Evolutionary conservation across 1,139 yeast genomes (phyloP), one percentile per base, ranked within the genome.

Genomic region (Taphrina sp.): DNA sequence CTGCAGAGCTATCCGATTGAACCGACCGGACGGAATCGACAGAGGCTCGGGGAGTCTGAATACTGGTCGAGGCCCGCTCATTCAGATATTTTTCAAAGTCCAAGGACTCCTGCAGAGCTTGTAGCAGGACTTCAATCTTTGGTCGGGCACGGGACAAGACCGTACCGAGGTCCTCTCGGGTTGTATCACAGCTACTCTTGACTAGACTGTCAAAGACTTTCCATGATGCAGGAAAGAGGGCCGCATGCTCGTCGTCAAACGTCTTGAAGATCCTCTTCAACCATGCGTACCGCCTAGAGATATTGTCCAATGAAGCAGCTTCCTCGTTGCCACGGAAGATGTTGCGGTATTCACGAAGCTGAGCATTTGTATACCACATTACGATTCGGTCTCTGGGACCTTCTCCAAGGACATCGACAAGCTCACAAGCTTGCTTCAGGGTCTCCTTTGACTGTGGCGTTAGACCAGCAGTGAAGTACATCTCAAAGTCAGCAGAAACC

Each of bases 271-370:
- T 77, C 62, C 85, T 81, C 63, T 84, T 83, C 69, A 88, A 84
- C 68, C 85, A 92, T 29, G 90, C 78, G 67, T 81, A 92, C 52
- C 98, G 74, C 62, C 97, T 74, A 17, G 81, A 77, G 45, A 92
- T 72, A 68, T 92, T 92, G 60, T 92, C 98, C 60, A 92, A 72
- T 1, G 95, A 84, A 0, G 96, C 96, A 0, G 98, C 97, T 69
- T 62, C 98, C 63, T 89, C 96, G 17, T 80, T 75, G 26, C 81
- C 76, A 57, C 80, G 78, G 70, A 92, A 92, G 12, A 92, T 87
- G 22, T 79, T 73, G 39, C 78, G 77, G 58, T 92, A 81, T 65
- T 90, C 97, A 62, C 78, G 78, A 57, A 92, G 74, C 61, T 85
- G 83, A 38, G 76, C 74, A 61, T 79, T 80, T 60, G 86, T 79